These are phyloP conservation scores for Cryptococcus sp. DNA, from an alignment of 1,284 basidiomycete species.

Conservation along the genomic window DNA sequence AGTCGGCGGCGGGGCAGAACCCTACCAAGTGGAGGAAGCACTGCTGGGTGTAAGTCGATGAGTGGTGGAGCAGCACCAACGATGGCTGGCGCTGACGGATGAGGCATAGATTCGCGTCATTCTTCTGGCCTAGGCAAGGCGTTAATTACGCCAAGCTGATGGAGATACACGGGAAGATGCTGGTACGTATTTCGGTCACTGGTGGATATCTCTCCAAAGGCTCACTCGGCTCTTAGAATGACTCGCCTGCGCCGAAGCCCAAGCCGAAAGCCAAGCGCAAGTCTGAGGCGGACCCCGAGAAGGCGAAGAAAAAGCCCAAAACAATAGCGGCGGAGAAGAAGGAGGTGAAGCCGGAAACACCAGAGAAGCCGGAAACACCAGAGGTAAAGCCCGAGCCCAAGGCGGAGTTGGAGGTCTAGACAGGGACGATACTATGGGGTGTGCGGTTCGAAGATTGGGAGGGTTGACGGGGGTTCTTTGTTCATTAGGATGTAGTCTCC, in stretches of 20 bases:
- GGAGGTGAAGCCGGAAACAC: too few species aligned
- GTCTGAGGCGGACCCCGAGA: slow-evolving; percentile 11
- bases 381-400: too few species aligned
- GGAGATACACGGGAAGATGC: slow-evolving; percentile 91
- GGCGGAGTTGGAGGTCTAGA: too few species aligned
- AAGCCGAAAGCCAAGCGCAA: slow-evolving; percentile 27
- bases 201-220: slow-evolving; percentile 5
- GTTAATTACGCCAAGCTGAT: slow-evolving; percentile 86
- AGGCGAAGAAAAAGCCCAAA: neutral
- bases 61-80: neutral
- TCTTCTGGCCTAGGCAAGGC: slow-evolving; percentile 93
- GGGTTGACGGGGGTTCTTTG: too few species aligned
- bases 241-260: slow-evolving; percentile 1
- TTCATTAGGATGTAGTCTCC: too few species aligned
- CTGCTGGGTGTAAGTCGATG: slow-evolving; percentile 79
- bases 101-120: slow-evolving; percentile 70
- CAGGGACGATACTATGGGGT: too few species aligned
- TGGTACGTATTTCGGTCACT: slow-evolving; percentile 47
- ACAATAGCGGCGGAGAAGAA: neutral
- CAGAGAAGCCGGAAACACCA: too few species aligned
- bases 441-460: too few species aligned
- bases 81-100: slow-evolving; percentile 1
- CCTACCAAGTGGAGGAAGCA: slow-evolving; percentile 84
- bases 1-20: slow-evolving; percentile 72
- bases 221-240: slow-evolving; percentile 16